Evolutionary conservation across 2,329 filamentous ascomycete genomes (phyloP).

Genomic region (Chaetomium strumarium): DNA sequence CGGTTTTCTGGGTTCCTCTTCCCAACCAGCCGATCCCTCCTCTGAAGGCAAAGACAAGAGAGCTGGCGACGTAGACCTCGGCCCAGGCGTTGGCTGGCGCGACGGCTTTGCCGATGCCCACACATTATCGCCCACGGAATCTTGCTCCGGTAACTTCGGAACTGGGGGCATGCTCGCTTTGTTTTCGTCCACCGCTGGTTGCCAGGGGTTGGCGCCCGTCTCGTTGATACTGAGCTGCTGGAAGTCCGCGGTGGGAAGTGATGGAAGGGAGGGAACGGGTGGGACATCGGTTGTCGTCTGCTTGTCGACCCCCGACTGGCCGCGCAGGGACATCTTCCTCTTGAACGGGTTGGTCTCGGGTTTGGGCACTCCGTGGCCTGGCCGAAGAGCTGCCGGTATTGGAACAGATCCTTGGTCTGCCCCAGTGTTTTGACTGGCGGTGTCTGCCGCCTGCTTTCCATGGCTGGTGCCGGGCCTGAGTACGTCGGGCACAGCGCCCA

Average conservation of each 20-base stretch:
- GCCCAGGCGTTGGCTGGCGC: conserved; percentile 28
- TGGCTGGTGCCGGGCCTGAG: conserved; percentile 20
- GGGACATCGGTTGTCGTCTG: conserved; percentile 1
- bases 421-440: conserved; percentile 9
- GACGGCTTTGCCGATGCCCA: conserved; percentile 33
- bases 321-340: conserved; percentile 33
- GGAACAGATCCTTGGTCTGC: conserved; percentile 21
- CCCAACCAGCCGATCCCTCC: conserved; percentile 37
- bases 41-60: conserved; percentile 35
- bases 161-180: conserved; percentile 21
- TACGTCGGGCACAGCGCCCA: conserved; percentile 18
- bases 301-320: conserved; percentile 4
- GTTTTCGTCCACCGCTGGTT: conserved; percentile 31
- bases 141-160: conserved; percentile 27
- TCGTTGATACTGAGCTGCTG: conserved; percentile 40
- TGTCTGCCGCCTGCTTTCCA: conserved; percentile 11
- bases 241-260: conserved; percentile 27
- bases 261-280: conserved; percentile 12
- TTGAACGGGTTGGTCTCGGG: conserved; percentile 51
- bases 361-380: conserved; percentile 19
- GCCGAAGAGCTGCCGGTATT: conserved; percentile 31
- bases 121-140: conserved; percentile 28
- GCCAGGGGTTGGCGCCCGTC: conserved; percentile 41
- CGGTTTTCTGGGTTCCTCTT: conserved; percentile 31
- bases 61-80: conserved; percentile 29